Evolutionary conservation across 2,329 filamentous ascomycete genomes (phyloP).

Genomic region (Akanthomyces uredinophilus): DNA sequence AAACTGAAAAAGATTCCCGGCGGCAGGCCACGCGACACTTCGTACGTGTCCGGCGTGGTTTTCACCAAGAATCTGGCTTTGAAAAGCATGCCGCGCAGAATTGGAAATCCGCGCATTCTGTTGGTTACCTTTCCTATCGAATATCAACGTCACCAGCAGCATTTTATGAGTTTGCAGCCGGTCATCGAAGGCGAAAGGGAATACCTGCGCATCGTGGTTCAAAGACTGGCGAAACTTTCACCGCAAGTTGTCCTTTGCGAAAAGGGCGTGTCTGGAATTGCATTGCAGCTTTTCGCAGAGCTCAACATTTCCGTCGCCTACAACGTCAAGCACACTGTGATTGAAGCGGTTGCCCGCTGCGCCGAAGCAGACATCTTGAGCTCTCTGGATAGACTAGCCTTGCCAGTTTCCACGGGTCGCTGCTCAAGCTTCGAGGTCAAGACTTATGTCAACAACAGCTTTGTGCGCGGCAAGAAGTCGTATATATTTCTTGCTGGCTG

Average conservation of each 20-base stretch:
- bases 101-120: constrained; percentile 77
- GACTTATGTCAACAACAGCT: constrained; percentile 79
- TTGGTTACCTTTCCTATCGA: constrained; percentile 95
- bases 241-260: constrained; percentile 88
- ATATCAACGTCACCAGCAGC: constrained; percentile 78
- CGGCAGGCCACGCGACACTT: constrained; percentile 81
- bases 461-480: constrained; percentile 75
- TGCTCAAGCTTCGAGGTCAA: constrained; percentile 91
- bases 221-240: constrained; percentile 77
- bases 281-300: constrained; percentile 80
- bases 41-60: constrained; percentile 94
- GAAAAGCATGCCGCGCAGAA: constrained; percentile 91
- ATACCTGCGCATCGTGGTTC: constrained; percentile 85
- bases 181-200: constrained; percentile 96
- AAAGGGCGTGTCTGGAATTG: constrained; percentile 85
- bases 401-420: constrained; percentile 66
- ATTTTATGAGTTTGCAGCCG: constrained; percentile 97
- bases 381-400: constrained; percentile 85
- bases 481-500: constrained; percentile 95
- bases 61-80: constrained; percentile 96
- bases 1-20: constrained; percentile 96
- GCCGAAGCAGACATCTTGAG: constrained; percentile 90
- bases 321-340: constrained; percentile 93
- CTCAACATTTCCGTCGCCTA: constrained; percentile 90
- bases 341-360: constrained; percentile 90